Percentiles rank a stretch among this genome's conserved stretches.
phyloP scores from a whole-genome alignment of 75 land plant genomes.

The Azolla pinnata region DNA sequence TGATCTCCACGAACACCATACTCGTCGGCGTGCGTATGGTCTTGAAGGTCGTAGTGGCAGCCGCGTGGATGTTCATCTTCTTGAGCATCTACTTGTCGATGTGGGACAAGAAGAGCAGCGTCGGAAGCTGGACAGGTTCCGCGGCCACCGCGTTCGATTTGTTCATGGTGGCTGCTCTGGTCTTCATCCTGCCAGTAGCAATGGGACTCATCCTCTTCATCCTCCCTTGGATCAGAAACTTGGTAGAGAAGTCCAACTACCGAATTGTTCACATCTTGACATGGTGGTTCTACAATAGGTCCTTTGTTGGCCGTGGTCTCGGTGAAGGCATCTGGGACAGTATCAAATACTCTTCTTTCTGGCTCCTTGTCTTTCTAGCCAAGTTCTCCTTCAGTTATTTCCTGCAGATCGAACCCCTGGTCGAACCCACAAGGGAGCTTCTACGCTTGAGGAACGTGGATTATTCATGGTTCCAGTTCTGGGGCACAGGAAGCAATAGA shows the following conservation, averaged over 20 bases:
- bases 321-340: conserved; percentile 38
- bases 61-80: conserved; percentile 14
- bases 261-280: conserved; percentile 28
- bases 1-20: conserved; percentile 14
- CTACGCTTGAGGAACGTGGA: conserved; percentile 9
- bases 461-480: conserved; percentile 34
- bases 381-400: conserved; percentile 19
- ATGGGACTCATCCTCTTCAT: conserved; percentile 26
- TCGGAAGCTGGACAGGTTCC: conserved; percentile 18
- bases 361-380: conserved; percentile 27
- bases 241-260: conserved; percentile 28
- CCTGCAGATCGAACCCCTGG: conserved; percentile 28
- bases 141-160: conserved; percentile 15
- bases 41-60: conserved; percentile 13
- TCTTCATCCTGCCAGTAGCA: conserved; percentile 29
- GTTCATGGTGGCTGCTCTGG: conserved; percentile 13
- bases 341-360: conserved; percentile 30
- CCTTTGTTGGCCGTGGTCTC: conserved; percentile 39
- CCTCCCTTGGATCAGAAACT: conserved; percentile 35
- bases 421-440: conserved; percentile 28
- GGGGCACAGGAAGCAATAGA: conserved; percentile 17
- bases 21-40: conserved; percentile 18
- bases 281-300: conserved; percentile 40
- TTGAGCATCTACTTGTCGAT: conserved; percentile 10
- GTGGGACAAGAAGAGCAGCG: conserved; percentile 29